These are phyloP conservation scores for Tetradesmus obliquus DNA, from an alignment of 139 green algal genomes.

Conservation along the genomic window DNA sequence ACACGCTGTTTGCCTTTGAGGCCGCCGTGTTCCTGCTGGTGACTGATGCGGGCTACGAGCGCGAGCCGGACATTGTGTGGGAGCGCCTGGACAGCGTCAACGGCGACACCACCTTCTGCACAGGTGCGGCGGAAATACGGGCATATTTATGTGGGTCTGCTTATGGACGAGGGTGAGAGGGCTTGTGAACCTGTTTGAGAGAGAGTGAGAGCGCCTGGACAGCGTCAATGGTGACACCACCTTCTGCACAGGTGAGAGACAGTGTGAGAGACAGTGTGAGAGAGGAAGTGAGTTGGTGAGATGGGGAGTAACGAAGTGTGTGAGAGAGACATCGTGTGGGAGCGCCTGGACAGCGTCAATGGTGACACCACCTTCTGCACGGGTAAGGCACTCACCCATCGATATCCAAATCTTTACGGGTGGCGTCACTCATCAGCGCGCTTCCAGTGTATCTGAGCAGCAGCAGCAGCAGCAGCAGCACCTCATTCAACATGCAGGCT, in stretches of 20 bases:
- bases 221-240: slow-evolving; percentile 77
- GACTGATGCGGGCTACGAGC: slow-evolving; percentile 83
- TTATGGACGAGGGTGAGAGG: slow-evolving; percentile 51
- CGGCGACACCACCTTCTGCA: slow-evolving; percentile 80
- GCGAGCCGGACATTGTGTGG: slow-evolving; percentile 87
- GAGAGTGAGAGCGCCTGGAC: slow-evolving; percentile 93
- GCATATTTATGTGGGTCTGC: slow-evolving; percentile 8
- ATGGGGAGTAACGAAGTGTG: not conserved
- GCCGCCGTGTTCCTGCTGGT: slow-evolving; percentile 88
- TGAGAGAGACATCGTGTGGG: slow-evolving; percentile 87
- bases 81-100: slow-evolving; percentile 83
- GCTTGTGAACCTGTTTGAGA: slow-evolving; percentile 48
- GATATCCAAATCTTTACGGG: no score
- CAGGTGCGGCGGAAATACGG: not conserved
- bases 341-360: slow-evolving; percentile 78
- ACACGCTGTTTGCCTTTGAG: slow-evolving; percentile 82
- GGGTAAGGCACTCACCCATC: not conserved
- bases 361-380: slow-evolving; percentile 77
- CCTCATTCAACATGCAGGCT: no score
- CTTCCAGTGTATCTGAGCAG: no score
- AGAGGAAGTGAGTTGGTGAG: slow-evolving; percentile 9
- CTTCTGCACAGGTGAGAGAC: slow-evolving; percentile 54
- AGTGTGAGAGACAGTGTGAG: slow-evolving; percentile 31
- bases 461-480: no score
- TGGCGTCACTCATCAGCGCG: no score